These are phyloP conservation scores for Taphrina sp. DNA, from an alignment of 1,139 yeast species.

Conservation along the genomic window DNA sequence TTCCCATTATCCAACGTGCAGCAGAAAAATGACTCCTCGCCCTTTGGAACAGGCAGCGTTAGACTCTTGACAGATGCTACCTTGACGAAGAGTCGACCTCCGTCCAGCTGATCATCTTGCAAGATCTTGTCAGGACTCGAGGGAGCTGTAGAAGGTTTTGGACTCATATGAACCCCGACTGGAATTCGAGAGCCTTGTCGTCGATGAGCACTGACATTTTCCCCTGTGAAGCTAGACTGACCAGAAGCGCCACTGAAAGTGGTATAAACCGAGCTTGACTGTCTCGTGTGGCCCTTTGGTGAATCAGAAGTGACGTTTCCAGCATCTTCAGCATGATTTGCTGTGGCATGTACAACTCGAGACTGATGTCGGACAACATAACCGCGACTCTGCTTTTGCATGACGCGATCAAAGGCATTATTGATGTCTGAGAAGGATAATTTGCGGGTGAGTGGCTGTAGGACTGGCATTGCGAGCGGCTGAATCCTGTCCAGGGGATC, in stretches of 20 bases:
- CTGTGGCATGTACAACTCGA: slow-evolving; percentile 33
- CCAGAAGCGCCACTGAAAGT: slow-evolving; percentile 7
- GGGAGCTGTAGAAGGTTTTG: slow-evolving; percentile 7
- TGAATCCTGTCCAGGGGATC: slow-evolving; percentile 5
- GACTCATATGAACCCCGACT: slow-evolving; percentile 19
- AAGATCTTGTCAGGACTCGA: background rate
- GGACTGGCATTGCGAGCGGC: slow-evolving; percentile 16
- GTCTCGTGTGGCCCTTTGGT: slow-evolving; percentile 25
- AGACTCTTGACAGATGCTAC: slow-evolving; percentile 19
- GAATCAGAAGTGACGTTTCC: background rate
- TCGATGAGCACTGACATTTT: slow-evolving; percentile 15
- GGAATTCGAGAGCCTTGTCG: slow-evolving; percentile 19
- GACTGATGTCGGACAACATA: slow-evolving; percentile 34
- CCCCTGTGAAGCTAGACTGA: background rate
- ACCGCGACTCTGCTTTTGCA: slow-evolving; percentile 32
- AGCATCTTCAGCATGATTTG: background rate
- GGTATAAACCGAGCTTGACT: slow-evolving; percentile 28
- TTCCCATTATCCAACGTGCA: slow-evolving; percentile 79
- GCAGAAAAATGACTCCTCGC: slow-evolving; percentile 30
- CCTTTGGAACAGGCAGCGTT: slow-evolving; percentile 26
- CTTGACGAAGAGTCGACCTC: slow-evolving; percentile 26
- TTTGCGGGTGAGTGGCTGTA: slow-evolving; percentile 19
- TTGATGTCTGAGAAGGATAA: slow-evolving; percentile 29
- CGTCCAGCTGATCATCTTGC: background rate
- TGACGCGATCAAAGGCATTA: slow-evolving; percentile 27